A percentile compares a stretch with the other conserved stretches of the same genome.
Conservation (phyloP, 2,329 filamentous ascomycete genomes). For the Pleoardoris graminearum region DNA sequence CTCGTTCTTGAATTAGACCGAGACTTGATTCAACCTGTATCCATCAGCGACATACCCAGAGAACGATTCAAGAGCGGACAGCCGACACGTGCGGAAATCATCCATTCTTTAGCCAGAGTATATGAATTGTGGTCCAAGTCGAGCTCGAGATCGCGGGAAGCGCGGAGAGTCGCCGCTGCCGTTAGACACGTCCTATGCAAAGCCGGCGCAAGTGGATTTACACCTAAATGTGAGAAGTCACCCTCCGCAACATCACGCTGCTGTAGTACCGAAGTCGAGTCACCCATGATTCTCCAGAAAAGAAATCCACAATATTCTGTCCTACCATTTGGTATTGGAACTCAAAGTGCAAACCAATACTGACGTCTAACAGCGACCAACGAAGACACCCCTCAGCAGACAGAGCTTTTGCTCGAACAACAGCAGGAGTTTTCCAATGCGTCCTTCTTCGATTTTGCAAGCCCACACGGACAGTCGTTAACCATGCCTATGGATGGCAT, state of each 20-base stretch:
- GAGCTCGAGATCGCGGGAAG: slow-evolving; percentile 36
- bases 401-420: not conserved
- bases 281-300: too few relatives aligned
- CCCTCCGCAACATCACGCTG: not conserved
- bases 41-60: slow-evolving; percentile 8
- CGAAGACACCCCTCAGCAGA: not conserved
- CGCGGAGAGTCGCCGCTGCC: slow-evolving; percentile 33
- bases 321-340: too few relatives aligned
- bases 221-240: slow-evolving; percentile 1
- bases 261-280: too few relatives aligned
- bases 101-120: slow-evolving; percentile 25
- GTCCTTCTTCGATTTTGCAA: slow-evolving; percentile 20
- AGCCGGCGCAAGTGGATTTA: slow-evolving; percentile 10
- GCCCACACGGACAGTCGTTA: not conserved
- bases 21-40: slow-evolving; percentile 25
- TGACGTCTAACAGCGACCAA: not conserved
- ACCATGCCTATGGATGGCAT: slow-evolving; percentile 24
- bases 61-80: slow-evolving; percentile 22
- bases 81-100: slow-evolving; percentile 30
- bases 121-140: slow-evolving; percentile 31
- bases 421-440: not conserved
- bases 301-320: too few relatives aligned
- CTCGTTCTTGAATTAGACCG: slow-evolving; percentile 50
- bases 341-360: too few relatives aligned
- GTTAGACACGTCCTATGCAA: slow-evolving; percentile 34